Evolutionary conservation across 2,329 filamentous ascomycete species (phyloP).

Genomic region (Monilinia polystroma): DNA sequence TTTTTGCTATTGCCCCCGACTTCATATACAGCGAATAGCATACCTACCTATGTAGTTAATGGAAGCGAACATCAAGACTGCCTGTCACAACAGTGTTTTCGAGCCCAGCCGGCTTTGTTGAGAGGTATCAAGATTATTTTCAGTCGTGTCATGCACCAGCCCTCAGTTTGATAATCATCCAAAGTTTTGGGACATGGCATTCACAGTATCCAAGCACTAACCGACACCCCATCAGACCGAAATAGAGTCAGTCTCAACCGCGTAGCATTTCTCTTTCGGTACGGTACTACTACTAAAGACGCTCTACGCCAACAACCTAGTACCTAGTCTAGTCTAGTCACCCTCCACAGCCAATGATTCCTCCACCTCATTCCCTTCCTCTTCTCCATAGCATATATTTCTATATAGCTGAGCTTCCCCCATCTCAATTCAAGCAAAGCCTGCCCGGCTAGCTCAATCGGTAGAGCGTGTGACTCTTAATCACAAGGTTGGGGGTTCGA

Average conservation of each 20-base stretch:
- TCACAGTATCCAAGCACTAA: background rate
- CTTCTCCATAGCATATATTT: too few species aligned
- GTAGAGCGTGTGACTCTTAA: slow-evolving; percentile 39
- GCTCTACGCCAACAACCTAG: too few species aligned
- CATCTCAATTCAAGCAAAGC: background rate
- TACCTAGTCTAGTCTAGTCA: too few species aligned
- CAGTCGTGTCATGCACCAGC: background rate
- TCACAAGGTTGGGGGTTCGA: slow-evolving; percentile 14
- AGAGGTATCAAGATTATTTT: background rate
- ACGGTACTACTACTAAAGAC: too few species aligned
- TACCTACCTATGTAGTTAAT: slow-evolving; percentile 7
- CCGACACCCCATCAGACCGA: background rate
- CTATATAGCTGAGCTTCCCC: too few species aligned
- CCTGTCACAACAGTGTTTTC: background rate
- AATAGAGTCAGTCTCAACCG: background rate
- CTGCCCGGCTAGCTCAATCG: slow-evolving; percentile 38
- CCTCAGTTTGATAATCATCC: background rate
- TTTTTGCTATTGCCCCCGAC: slow-evolving; percentile 1
- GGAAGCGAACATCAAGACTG: background rate
- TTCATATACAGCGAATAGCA: background rate
- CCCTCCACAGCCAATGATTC: background rate
- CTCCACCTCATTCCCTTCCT: background rate
- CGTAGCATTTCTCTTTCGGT: background rate
- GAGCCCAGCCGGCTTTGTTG: background rate
- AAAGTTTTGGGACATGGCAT: background rate